Conservation (phyloP, 441 rosid genomes). For the Gossypium davidsonii region DNA sequence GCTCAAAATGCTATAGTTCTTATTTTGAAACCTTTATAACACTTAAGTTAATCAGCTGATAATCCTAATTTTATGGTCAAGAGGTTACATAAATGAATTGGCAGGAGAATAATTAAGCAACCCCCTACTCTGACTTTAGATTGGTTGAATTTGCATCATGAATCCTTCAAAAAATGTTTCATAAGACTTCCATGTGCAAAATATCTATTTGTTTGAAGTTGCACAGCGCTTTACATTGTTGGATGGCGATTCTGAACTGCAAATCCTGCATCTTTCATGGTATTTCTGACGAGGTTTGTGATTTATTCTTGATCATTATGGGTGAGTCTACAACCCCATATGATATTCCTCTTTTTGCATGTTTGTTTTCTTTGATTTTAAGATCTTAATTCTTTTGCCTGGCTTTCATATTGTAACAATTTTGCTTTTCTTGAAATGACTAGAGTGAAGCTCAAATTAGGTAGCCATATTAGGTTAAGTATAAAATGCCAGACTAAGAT, state of each 20-base stretch:
- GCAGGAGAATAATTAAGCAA: not conserved
- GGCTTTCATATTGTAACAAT: not conserved
- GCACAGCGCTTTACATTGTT: slow-evolving; percentile 13
- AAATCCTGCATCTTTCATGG: not conserved
- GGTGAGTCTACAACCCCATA: not conserved
- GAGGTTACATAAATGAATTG: not conserved
- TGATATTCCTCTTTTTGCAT: not conserved
- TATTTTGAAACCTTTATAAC: not conserved
- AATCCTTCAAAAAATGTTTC: not conserved
- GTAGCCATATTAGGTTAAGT: not conserved
- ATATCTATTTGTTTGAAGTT: not conserved
- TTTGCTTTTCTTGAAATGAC: not conserved
- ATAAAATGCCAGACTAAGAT: not conserved
- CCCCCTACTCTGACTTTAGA: not conserved
- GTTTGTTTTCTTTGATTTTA: not conserved
- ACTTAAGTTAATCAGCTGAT: slow-evolving; percentile 18
- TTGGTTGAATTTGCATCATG: not conserved
- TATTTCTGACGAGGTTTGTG: not conserved
- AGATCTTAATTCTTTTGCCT: not conserved
- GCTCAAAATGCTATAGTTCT: not conserved
- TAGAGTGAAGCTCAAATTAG: not conserved
- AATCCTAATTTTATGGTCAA: not conserved
- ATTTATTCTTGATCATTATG: slow-evolving; percentile 1
- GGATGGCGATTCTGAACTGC: slow-evolving; percentile 25
- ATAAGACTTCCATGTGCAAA: not conserved